These are phyloP conservation scores for Periconia sp. DNA, from an alignment of 2,329 filamentous ascomycete genomes.

Conservation along the genomic window DNA sequence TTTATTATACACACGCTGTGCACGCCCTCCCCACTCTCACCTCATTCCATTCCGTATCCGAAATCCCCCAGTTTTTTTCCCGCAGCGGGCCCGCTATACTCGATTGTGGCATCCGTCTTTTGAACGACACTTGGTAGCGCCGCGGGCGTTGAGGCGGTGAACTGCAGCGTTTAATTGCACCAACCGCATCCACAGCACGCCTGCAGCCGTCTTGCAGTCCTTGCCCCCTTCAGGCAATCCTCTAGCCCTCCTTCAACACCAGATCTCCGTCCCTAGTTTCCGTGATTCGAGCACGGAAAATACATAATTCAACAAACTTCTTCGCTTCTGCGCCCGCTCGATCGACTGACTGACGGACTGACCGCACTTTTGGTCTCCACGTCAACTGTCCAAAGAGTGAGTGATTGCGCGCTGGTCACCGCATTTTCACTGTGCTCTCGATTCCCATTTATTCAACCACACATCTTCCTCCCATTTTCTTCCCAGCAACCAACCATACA, in stretches of 20 bases:
- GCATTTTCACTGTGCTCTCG: background rate
- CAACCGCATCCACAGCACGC: constrained; percentile 9
- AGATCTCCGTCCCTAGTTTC: constrained; percentile 4
- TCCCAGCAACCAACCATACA: too few species aligned
- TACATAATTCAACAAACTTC: constrained; percentile 4
- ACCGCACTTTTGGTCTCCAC: constrained; percentile 9
- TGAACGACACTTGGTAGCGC: constrained; percentile 8
- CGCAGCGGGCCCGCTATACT: constrained; percentile 12
- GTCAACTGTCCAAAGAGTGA: constrained; percentile 3
- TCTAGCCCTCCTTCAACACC: background rate
- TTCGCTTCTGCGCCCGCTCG: constrained; percentile 1
- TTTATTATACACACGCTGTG: background rate
- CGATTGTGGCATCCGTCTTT: constrained; percentile 3
- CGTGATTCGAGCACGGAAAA: background rate
- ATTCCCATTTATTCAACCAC: background rate
- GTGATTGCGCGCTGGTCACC: constrained; percentile 9
- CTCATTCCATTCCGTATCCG: background rate
- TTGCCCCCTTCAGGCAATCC: constrained; percentile 10
- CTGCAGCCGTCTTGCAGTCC: constrained; percentile 8
- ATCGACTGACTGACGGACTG: background rate
- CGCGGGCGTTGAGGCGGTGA: constrained; percentile 18
- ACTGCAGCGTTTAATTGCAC: constrained; percentile 18
- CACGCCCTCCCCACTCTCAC: constrained; percentile 11
- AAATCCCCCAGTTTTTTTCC: constrained; percentile 8
- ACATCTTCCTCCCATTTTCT: background rate